These are phyloP conservation scores for Mallotus nudiflorus DNA, from an alignment of 345 rosid species.

Conservation along the genomic window DNA sequence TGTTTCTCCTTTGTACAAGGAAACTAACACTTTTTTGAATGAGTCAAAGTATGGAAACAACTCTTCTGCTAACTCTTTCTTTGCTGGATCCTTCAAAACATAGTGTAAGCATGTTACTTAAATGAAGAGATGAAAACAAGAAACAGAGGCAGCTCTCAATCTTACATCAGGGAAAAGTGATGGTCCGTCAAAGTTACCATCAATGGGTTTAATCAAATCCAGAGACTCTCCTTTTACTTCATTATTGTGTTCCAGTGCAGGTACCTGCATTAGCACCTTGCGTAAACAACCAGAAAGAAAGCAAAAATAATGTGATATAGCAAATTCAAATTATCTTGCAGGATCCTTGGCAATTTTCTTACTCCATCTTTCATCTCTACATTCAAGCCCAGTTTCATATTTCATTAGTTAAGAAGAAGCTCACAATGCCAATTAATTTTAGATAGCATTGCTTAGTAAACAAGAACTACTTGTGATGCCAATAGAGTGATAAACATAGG, in stretches of 20 bases:
- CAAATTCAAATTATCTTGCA: no score
- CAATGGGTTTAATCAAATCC: conserved; percentile 29
- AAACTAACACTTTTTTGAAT: conserved; percentile 8
- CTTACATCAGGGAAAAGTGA: conserved; percentile 26
- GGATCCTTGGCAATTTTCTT: no score
- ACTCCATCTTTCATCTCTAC: no score
- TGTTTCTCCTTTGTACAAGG: conserved; percentile 21
- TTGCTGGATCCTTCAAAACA: conserved; percentile 29
- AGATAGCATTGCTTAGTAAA: no score
- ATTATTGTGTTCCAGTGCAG: conserved; percentile 32
- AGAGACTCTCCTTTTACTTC: conserved; percentile 34
- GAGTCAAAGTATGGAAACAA: conserved; percentile 17
- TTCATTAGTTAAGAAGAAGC: no score
- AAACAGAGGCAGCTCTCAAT: no score
- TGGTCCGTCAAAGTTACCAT: conserved; percentile 29
- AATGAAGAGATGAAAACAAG: neutral
- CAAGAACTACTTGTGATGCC: no score
- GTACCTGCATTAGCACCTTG: conserved; percentile 18
- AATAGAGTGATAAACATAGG: no score
- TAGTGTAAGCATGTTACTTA: neutral
- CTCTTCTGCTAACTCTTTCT: conserved; percentile 30
- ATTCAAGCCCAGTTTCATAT: neutral
- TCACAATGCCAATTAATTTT: no score
- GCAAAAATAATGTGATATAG: neutral
- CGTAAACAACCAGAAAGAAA: neutral